Conservation (phyloP, 805 yeast species). For the Nakazawaea molendinolei region DNA sequence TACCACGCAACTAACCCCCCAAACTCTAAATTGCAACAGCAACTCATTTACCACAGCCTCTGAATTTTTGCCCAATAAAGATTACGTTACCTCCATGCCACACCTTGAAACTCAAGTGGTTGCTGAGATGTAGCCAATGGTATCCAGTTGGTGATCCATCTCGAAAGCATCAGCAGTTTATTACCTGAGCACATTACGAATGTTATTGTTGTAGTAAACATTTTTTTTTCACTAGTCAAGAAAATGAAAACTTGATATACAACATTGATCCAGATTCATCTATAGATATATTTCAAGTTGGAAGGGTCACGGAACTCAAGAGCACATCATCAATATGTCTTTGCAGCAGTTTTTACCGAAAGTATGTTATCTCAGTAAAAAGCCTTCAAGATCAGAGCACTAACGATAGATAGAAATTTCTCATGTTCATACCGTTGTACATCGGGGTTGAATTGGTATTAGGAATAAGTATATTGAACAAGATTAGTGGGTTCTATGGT, state of each 20-base stretch:
- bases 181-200: no score
- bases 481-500: constrained; percentile 86
- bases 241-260: neutral
- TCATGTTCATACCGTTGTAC: constrained; percentile 71
- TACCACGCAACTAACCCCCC: no score
- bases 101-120: no score
- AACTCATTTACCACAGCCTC: no score
- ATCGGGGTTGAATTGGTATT: constrained; percentile 81
- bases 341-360: constrained; percentile 10
- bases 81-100: no score
- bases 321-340: neutral
- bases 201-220: no score
- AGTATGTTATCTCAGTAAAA: constrained; percentile 2
- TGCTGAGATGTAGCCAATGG: no score
- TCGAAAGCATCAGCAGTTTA: no score
- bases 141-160: no score
- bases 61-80: no score
- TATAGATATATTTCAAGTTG: neutral
- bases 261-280: neutral
- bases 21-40: no score
- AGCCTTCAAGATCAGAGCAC: neutral
- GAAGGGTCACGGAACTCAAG: no score
- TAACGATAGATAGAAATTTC: constrained; percentile 38
- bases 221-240: neutral
- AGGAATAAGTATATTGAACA: constrained; percentile 73